These are phyloP conservation scores for Bolboschoenoplectus hybrid DNA, from an alignment of 202 grass and related monocot species.

Conservation along the genomic window DNA sequence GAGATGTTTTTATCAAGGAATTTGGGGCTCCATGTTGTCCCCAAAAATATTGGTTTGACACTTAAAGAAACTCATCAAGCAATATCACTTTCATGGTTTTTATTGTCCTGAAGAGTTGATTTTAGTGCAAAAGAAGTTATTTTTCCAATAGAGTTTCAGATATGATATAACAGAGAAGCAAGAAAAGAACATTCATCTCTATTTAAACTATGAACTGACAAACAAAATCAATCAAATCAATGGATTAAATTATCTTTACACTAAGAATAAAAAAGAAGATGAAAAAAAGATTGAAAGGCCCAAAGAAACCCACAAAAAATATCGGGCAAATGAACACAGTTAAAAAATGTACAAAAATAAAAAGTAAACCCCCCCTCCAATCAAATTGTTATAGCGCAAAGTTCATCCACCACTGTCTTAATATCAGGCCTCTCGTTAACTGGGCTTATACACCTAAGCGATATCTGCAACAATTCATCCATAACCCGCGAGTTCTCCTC, in stretches of 20 bases:
- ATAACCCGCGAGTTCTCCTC: slow-evolving; percentile 83
- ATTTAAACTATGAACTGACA: slow-evolving; percentile 36
- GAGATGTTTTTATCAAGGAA: background rate
- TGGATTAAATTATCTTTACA: slow-evolving; percentile 97
- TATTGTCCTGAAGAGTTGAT: background rate
- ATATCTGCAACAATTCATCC: slow-evolving; percentile 82
- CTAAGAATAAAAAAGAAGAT: slow-evolving; percentile 74
- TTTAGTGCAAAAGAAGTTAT: background rate
- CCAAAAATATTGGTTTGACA: background rate
- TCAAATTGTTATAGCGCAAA: slow-evolving; percentile 95
- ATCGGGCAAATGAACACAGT: slow-evolving; percentile 51
- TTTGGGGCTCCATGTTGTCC: background rate
- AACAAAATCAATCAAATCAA: slow-evolving; percentile 84
- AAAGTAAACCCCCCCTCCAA: slow-evolving; percentile 33
- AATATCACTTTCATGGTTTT: background rate
- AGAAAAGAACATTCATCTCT: slow-evolving; percentile 26
- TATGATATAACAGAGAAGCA: background rate
- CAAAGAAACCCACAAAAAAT: slow-evolving; percentile 73
- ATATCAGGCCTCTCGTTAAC: slow-evolving; percentile 99
- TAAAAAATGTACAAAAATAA: slow-evolving; percentile 64
- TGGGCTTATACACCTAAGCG: slow-evolving; percentile 86
- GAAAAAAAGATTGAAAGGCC: slow-evolving; percentile 74
- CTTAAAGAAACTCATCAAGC: background rate
- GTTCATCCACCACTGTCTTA: slow-evolving; percentile 77
- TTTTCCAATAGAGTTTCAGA: slow-evolving; percentile 13